Base-by-base conservation (phyloP, 1,284 basidiomycete species). In the Rhodotorula sp. region DNA sequence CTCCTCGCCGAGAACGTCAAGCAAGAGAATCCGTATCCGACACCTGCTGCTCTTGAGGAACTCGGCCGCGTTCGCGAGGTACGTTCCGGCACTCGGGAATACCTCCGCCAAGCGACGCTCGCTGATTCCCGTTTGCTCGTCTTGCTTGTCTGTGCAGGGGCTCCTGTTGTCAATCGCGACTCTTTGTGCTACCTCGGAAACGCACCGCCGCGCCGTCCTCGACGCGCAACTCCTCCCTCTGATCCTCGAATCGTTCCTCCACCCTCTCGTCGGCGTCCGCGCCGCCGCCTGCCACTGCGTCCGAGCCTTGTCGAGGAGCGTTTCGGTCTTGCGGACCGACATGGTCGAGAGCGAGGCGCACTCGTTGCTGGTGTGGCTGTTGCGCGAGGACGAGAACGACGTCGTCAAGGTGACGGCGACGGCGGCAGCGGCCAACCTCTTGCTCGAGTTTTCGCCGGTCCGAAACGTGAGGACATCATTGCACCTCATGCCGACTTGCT, bases 391-490 rank as follows among this genome's bases (percentile, higher is more conserved):
- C 20, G 88, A 91, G 72, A 90, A 92, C 76, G 82, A 85, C 59
- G 83, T 89, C 18, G 91, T 95, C 39, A 85, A 88, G 61, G 85
- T 86, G 51, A 90, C 90, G 1, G 91, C 91, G 0, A 83, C 91
- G 0, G 86, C 87, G 1, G 89, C 89, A 1, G 85, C 95, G 5
- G 92, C 91, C 80, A 97, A 96, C 80, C 84, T 95, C 46, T 86
- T 95, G 5, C 89, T 88, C 67, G 91, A 94, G 70, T 93, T 92
- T 80, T 93, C 91, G 21, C 93, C 93, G 8, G 80, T 95, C 75
- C 85, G 69, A 5, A 14, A 31, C 34, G 34, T 34, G 34, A 34
- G 34, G 34, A 34, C 34, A 5, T 34, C n/a, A n/a, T n/a, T n/a
- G n/a, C n/a, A n/a, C n/a, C n/a, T n/a, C n/a, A n/a, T n/a, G n/a